Percentiles rank a stretch among this genome's conserved stretches.
Evolutionary conservation across 352 stramenopile genomes (phyloP).

Genomic region (Globisporangium irregulare): DNA sequence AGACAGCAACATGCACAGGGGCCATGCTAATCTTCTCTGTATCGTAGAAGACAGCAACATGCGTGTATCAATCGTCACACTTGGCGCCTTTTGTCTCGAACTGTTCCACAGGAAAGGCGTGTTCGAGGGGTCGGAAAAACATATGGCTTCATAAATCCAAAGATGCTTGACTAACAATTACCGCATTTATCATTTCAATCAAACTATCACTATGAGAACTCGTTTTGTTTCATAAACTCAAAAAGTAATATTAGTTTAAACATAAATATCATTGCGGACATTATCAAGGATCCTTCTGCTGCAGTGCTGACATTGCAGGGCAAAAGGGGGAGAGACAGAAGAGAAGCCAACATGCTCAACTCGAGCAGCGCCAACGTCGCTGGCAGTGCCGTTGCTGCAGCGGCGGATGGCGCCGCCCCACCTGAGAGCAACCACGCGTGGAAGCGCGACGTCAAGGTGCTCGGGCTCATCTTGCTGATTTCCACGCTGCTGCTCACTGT

Average conservation of each 20-base stretch:
- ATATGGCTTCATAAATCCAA: constrained; percentile 7
- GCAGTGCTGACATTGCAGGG: neutral
- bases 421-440: constrained; percentile 23
- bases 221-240: neutral
- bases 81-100: neutral
- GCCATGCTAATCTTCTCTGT: too few relatives aligned
- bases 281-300: neutral
- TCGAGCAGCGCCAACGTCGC: neutral
- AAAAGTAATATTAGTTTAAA: neutral
- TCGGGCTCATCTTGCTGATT: constrained; percentile 40
- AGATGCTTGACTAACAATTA: neutral
- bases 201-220: neutral
- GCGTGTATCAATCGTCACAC: neutral
- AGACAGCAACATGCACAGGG: neutral
- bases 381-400: neutral
- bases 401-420: neutral
- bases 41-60: neutral
- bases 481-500: constrained; percentile 33
- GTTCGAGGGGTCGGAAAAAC: neutral
- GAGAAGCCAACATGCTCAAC: constrained; percentile 14
- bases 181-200: neutral
- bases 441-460: constrained; percentile 48
- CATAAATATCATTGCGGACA: neutral
- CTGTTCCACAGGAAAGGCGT: neutral
- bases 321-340: neutral